Base-by-base conservation (phyloP, 2,329 filamentous ascomycete species). In the Davidsoniella virescens region DNA sequence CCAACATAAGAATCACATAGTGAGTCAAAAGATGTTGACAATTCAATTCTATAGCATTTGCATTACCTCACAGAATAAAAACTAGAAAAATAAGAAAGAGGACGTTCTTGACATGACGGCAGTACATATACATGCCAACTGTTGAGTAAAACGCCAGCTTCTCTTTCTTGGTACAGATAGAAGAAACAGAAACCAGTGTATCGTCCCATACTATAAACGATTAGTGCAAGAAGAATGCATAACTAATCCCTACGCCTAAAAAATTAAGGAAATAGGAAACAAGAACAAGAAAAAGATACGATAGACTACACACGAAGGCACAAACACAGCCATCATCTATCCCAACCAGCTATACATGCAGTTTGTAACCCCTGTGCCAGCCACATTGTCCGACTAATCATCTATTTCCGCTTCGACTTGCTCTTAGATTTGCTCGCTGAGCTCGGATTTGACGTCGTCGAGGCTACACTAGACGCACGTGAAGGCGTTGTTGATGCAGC, bases 381-480 rank as follows among this genome's bases (percentile, higher is more conserved):
- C 39, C 37, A 41, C 26, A 49, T 41, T 14, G 42, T 17, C 16
- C 6, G 36, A 40, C 18, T 25, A 47, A 23, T 20, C 51, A 25
- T 53, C 57, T 65, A 66, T 59, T 65, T 67, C 25, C 59, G 56
- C 56, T 78, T 78, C 60, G 76, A 72, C 61, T 73, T 76, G 47
- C 69, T 67, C 60, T 70, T 71, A 8, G 63, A 54, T 61, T 73
- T 74, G 47, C 44, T 43, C 47, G 47, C 40, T 33, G 53, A 36
- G 16, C 49, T 41, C 62, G 59, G 52, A 53, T 67, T 69, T 4
- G 82, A 83, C 37, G 71, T 74, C 42, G 76, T 85, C 1, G 88
- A 94, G 29, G 77, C 79, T 23, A 95, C 87, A 62, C 92, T 96
- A 4, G 82, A 90, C 14, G 88, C 88, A 55, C 92, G 76, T 18